Base-by-base conservation (phyloP, 2,329 filamentous ascomycete species). In the Stagonosporopsis cucurbitacearum region DNA sequence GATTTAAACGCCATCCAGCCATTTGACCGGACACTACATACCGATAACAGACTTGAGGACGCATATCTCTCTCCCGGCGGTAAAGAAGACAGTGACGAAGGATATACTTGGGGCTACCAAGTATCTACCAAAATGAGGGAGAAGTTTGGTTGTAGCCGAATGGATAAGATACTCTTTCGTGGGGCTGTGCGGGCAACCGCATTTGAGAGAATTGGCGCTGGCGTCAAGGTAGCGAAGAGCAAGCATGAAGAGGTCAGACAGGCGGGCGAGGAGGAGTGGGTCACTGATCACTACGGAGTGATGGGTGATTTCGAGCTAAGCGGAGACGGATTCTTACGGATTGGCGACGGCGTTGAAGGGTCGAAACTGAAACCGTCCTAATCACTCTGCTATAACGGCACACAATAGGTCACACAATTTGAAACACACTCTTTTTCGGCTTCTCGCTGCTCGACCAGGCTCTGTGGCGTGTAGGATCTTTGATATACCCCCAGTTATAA, bases 101-200 rank as follows among this genome's bases (percentile, higher is more conserved):
- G 82, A 0, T 83, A 80, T 62, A 86, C 84, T 0, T 86, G 84
- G 84, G 84, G 84, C 0, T 80, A 85, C 58, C 84, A 86, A 72
- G 79, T 77, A 2, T 64, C 76, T 2, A 72, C 74, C 2, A 66
- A 57, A 42, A 60, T 78, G 48, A 73, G 79, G 22, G 17, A 32
- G 22, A 71, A 64, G 52, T 85, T 81, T 67, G 82, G 82, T 0
- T 79, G 77, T 50, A 78, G 74, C 30, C 73, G 84, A 6, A 83
- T 85, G 82, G 84, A 86, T 51, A 86, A 82, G 69, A 74, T 85
- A 9, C 72, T 80, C 25, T 82, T 77, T 61, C 77, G 76, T 37
- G 82, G 82, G 2, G 54, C 39, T 13, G 33, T 76, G 0, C 30
- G 50, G 25, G 59, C 74, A 20, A 50, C 57, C 17, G 64, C 45